Base-by-base conservation (phyloP, 2,329 filamentous ascomycete species). In the Neoarthrinium moseri region DNA sequence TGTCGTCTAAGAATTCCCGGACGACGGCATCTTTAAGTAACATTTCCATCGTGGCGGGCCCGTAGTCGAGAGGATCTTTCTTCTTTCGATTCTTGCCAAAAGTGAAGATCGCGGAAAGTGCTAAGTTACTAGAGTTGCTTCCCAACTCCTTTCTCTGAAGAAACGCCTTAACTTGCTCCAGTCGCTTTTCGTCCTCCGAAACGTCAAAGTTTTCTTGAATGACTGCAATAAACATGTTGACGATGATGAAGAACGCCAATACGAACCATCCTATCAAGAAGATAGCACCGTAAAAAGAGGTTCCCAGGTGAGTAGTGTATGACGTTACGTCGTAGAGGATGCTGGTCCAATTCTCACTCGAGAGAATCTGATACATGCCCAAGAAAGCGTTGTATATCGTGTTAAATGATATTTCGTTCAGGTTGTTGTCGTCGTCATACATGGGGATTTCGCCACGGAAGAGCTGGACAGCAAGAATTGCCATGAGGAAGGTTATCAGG, bases 181-280 rank as follows among this genome's bases (percentile, higher is more conserved):
- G 71, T 17, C 95, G 90, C 69, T 99, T 99, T 65, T 97, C 91
- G 62, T 99, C 95, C 64, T 99, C 94, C 4, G 91, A 95, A 21
- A 99, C 91, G 68, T 99, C 94, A 63, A 99, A 99, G 61, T 96
- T 99, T 63, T 99, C 94, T 66, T 99, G 94, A 54, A 99, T 99
- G 70, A 99, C 94, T 75, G 94, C 94, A 88, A 99, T 97, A 75
- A 99, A 99, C 94, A 99, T 99, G 63, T 97, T 99, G 72, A 99
- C 72, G 51, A 97, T 81, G 69, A 99, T 95, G 63, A 97, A 92
- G 66, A 95, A 96, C 5, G 91, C 80, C 34, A 99, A 78, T 47
- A 96, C 94, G 67, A 96, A 97, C 94, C 94, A 99, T 55, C 91
- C 79, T 52, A 96, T 89, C 56, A 96, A 78, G 57, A 99, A 96